phyloP scores from a whole-genome alignment of 495 filamentous ascomycete genomes.

The Penicillium chermesinum region DNA sequence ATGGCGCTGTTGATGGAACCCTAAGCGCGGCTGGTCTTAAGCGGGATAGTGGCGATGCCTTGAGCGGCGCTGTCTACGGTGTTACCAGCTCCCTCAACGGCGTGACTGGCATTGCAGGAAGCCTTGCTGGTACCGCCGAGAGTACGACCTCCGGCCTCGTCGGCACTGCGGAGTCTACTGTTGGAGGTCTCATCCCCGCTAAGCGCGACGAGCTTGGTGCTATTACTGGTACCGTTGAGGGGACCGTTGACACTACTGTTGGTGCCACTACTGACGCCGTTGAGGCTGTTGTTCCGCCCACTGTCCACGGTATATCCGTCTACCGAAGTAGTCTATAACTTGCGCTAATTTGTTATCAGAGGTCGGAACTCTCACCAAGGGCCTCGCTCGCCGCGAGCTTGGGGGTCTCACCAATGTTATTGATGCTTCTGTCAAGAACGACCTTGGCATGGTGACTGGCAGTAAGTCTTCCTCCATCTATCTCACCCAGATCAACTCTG shows the following conservation, averaged over 20 bases:
- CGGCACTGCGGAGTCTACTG: conserved; percentile 10
- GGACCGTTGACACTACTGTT: conserved; percentile 17
- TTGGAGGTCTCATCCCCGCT: conserved; percentile 3
- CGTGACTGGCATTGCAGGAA: conserved; percentile 10
- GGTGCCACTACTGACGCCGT: conserved; percentile 9
- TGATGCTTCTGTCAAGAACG: conserved; percentile 5
- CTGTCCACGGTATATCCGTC: background rate
- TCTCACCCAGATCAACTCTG: background rate
- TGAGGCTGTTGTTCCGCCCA: conserved; percentile 9
- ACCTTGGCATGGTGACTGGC: conserved; percentile 13
- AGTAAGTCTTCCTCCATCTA: conserved; percentile 7
- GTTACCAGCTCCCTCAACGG: conserved; percentile 14
- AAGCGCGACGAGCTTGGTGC: conserved; percentile 6
- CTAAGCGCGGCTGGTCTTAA: background rate
- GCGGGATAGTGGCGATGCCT: background rate
- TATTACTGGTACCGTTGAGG: background rate
- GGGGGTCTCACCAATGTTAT: conserved; percentile 7
- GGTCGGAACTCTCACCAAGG: background rate
- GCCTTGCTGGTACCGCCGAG: conserved; percentile 18
- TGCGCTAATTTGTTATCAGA: background rate
- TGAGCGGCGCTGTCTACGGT: conserved; percentile 2
- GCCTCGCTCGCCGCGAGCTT: conserved; percentile 11
- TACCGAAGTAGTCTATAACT: background rate
- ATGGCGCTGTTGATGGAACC: background rate
- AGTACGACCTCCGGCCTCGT: conserved; percentile 11